Evolutionary conservation across 371 early-diverging fungal species (phyloP), one percentile per base, ranked within the genome.

Genomic region (Circinella minor): DNA sequence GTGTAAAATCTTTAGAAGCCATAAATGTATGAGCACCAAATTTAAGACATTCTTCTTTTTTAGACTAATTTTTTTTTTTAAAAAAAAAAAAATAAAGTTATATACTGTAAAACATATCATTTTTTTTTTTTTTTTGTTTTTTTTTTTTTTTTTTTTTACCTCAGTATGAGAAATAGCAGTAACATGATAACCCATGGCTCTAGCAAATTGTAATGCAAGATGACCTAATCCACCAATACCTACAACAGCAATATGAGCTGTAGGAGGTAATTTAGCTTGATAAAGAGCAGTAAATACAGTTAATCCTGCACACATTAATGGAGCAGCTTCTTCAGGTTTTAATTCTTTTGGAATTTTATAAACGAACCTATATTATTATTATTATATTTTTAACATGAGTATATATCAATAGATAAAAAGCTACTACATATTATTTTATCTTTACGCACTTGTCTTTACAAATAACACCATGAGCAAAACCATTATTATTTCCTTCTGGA

Each of bases 151-250:
- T n/a, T n/a, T n/a, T n/a, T 70, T 62, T 70, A 77, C 72, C 14
- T 72, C 36, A 37, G 64, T 77, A 13, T 59, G 63, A 37, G 81
- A 83, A n/a, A 76, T 73, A 17, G 73, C 85, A 34, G 80, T 84
- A 65, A 86, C 80, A 57, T 82, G 78, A 46, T 82, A 83, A 15
- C 91, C 91, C 84, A 90, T 80, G 11, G 82, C 86, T 15, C 72
- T 69, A 17, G 91, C 88, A 66, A 89, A 90, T 73, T 91, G 87
- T 43, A 91, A 65, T 0, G 88, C 91, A 69, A 92, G 71, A 65
- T 92, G 92, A 8, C 92, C 83, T 47, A 92, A 75, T n/a, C 93
- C 92, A 14, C 93, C 93, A 65, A 91, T 83, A 17, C 91, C 92
- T 60, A 90, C 80, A 13, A 92, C 79, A 20, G 89, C 91, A n/a